A percentile compares a stretch with the other conserved stretches of the same genome.
These are phyloP conservation scores for Coemansia biformis DNA, from an alignment of 192 early-diverging fungal genomes.

Conservation along the genomic window DNA sequence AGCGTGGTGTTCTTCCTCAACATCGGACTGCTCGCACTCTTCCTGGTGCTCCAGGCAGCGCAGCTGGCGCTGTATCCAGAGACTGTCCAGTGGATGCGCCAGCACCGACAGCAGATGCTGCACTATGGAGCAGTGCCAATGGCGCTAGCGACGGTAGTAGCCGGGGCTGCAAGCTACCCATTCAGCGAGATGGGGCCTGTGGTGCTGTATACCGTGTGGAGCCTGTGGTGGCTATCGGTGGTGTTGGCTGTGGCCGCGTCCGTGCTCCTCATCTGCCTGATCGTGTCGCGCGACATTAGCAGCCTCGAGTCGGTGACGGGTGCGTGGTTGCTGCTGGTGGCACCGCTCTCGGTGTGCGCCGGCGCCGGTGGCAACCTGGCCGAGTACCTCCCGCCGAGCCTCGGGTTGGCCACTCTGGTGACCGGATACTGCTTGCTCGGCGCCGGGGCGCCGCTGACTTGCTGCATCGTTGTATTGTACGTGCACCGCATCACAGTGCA, in stretches of 20 bases:
- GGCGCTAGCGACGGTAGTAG: slow-evolving; percentile 40
- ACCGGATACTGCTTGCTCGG: slow-evolving; percentile 36
- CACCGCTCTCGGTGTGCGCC: slow-evolving; percentile 41
- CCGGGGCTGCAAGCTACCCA: slow-evolving; percentile 2
- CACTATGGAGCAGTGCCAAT: slow-evolving; percentile 51
- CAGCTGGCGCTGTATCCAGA: slow-evolving; percentile 26
- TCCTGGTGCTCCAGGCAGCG: slow-evolving; percentile 14
- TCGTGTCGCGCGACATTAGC: slow-evolving; percentile 26
- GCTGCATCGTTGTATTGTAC: slow-evolving; percentile 43
- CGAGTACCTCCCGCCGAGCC: slow-evolving; percentile 9
- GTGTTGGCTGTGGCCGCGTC: slow-evolving; percentile 15
- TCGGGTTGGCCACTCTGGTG: slow-evolving; percentile 6
- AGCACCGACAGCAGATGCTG: slow-evolving; percentile 32
- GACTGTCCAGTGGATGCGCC: slow-evolving; percentile 13
- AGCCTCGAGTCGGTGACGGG: slow-evolving; percentile 36
- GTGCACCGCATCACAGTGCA: slow-evolving; percentile 36
- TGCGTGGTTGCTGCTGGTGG: slow-evolving; percentile 50
- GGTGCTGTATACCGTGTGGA: slow-evolving; percentile 12
- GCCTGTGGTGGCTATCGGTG: slow-evolving; percentile 36
- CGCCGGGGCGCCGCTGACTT: slow-evolving; percentile 41
- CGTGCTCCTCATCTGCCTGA: slow-evolving; percentile 23
- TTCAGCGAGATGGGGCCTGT: background rate
- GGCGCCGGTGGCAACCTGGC: slow-evolving; percentile 36
- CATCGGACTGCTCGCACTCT: slow-evolving; percentile 12
- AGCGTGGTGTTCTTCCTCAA: slow-evolving; percentile 30